phyloP scores from a whole-genome alignment of 495 filamentous ascomycete genomes.

The Penicillium maclennaniae region DNA sequence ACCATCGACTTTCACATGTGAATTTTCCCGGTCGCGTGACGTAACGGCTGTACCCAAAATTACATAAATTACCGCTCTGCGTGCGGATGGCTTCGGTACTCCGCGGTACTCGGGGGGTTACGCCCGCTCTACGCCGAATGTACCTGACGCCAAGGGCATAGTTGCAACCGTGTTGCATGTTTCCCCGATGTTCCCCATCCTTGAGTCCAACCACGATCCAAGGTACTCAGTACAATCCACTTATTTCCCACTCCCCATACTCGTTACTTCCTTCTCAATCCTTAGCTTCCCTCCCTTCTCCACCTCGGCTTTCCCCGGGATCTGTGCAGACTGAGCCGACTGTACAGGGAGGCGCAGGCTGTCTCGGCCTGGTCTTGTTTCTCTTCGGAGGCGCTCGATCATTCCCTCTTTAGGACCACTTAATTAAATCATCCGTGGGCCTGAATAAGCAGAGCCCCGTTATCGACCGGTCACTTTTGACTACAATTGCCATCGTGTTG shows the following conservation, averaged over 20 bases:
- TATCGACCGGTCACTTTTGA: background rate
- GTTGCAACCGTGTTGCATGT: background rate
- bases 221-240: background rate
- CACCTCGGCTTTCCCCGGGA: background rate
- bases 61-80: constrained; percentile 13
- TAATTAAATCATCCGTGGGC: background rate
- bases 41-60: constrained; percentile 36
- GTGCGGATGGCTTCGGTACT: constrained; percentile 1
- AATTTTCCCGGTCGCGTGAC: constrained; percentile 40
- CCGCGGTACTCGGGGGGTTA: constrained; percentile 1
- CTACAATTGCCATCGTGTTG: background rate
- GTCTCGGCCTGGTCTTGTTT: background rate
- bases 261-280: background rate
- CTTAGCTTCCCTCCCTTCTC: background rate
- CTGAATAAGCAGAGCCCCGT: constrained; percentile 1
- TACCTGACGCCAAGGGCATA: background rate
- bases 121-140: background rate
- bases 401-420: constrained; percentile 7
- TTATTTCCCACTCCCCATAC: background rate
- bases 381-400: constrained; percentile 5
- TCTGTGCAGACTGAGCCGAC: background rate
- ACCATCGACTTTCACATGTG: constrained; percentile 38
- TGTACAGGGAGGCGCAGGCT: background rate
- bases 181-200: background rate
- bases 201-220: background rate